A percentile compares a stretch with the other conserved stretches of the same genome.
Evolutionary conservation across 1,139 yeast species (phyloP).

Genomic region (Eremothecium cymbalariae): DNA sequence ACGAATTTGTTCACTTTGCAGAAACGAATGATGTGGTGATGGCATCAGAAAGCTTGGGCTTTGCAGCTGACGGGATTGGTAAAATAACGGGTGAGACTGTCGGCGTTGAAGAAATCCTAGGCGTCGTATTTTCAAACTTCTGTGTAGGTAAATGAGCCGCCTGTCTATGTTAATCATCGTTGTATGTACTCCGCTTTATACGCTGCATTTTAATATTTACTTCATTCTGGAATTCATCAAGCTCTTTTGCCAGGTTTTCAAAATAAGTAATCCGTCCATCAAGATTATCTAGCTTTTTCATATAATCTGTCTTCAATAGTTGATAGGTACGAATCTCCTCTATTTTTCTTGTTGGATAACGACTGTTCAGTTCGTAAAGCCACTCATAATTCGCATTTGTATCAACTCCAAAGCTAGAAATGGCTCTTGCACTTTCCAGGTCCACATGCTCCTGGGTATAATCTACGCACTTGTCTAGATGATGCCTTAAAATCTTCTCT

Average conservation of each 20-base stretch:
- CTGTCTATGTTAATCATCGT: slow-evolving; percentile 5
- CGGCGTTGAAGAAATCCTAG: slow-evolving; percentile 84
- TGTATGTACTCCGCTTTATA: neutral
- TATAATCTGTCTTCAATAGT: slow-evolving; percentile 11
- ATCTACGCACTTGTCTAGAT: slow-evolving; percentile 21
- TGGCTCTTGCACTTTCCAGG: slow-evolving; percentile 20
- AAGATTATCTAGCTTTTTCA: slow-evolving; percentile 14
- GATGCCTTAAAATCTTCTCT: slow-evolving; percentile 19
- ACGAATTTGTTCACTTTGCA: slow-evolving; percentile 46
- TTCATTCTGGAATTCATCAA: slow-evolving; percentile 25
- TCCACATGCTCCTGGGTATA: slow-evolving; percentile 19
- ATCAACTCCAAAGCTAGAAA: slow-evolving; percentile 18
- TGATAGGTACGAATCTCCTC: slow-evolving; percentile 14
- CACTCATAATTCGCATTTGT: slow-evolving; percentile 19
- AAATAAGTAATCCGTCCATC: slow-evolving; percentile 19
- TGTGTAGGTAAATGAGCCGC: slow-evolving; percentile 74
- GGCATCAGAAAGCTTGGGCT: slow-evolving; percentile 69
- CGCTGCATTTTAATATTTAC: slow-evolving; percentile 1
- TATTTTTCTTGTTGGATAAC: slow-evolving; percentile 14
- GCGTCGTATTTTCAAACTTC: slow-evolving; percentile 82
- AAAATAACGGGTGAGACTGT: slow-evolving; percentile 84
- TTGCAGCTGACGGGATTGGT: slow-evolving; percentile 81
- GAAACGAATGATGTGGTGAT: slow-evolving; percentile 63
- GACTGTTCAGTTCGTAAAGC: slow-evolving; percentile 16
- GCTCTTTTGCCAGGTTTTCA: slow-evolving; percentile 24